Evolutionary conservation across 495 filamentous ascomycete species (phyloP).

Genomic region (Lophium mytilinum): DNA sequence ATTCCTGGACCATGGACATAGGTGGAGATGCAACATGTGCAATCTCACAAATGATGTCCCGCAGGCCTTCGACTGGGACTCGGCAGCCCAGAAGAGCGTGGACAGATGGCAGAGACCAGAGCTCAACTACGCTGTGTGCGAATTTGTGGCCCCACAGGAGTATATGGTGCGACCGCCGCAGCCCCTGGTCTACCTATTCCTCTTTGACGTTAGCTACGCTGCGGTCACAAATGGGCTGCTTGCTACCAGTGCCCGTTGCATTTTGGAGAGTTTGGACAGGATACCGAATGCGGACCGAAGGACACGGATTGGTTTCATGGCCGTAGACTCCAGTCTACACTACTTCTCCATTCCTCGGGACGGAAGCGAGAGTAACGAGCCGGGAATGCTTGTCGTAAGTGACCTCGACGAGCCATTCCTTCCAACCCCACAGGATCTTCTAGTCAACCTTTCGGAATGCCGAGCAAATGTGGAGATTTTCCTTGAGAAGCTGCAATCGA

Average conservation of each 20-base stretch:
- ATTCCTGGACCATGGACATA: constrained; percentile 93
- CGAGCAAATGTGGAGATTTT: constrained; percentile 84
- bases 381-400: constrained; percentile 87
- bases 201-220: constrained; percentile 92
- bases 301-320: constrained; percentile 89
- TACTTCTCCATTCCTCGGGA: constrained; percentile 93
- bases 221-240: constrained; percentile 88
- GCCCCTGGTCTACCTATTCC: constrained; percentile 94
- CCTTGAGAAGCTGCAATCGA: constrained; percentile 82
- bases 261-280: constrained; percentile 88
- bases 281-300: constrained; percentile 95
- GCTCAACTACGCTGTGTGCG: constrained; percentile 87
- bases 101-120: constrained; percentile 86
- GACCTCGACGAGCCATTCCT: constrained; percentile 97
- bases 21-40: constrained; percentile 99
- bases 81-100: constrained; percentile 74
- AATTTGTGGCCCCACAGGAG: constrained; percentile 96
- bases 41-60: constrained; percentile 97
- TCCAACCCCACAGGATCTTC: constrained; percentile 83
- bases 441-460: constrained; percentile 84
- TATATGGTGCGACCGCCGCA: constrained; percentile 99
- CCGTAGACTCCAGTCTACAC: constrained; percentile 88
- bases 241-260: constrained; percentile 87
- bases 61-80: constrained; percentile 97
- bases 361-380: constrained; percentile 69